Conservation (phyloP, 306 rosid genomes). For the Dalbergia cultrata region DNA sequence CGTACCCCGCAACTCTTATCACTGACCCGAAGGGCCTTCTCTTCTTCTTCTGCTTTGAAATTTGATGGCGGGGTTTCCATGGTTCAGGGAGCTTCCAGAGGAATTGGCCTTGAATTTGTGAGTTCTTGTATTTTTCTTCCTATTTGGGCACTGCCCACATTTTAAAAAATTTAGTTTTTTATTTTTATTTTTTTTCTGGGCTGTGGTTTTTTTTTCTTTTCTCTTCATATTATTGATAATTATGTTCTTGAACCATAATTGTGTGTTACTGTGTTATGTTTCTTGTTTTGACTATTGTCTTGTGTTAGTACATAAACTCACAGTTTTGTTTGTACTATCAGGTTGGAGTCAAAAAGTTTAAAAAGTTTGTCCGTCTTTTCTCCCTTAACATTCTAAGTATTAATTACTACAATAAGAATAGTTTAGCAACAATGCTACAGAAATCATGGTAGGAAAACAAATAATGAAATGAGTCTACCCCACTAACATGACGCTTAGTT, state of each 20-base stretch:
- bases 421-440: neutral
- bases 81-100: constrained; percentile 75
- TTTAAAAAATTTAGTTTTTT: constrained; percentile 15
- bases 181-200: constrained; percentile 1
- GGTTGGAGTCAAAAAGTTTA: neutral
- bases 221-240: neutral
- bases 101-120: constrained; percentile 69
- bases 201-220: neutral
- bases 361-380: neutral
- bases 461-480: no score
- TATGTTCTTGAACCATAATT: neutral
- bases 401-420: neutral
- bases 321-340: neutral
- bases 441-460: no score
- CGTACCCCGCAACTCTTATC: constrained; percentile 39
- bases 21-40: constrained; percentile 45
- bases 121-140: constrained; percentile 24
- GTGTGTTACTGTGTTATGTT: neutral
- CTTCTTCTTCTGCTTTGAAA: constrained; percentile 38
- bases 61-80: constrained; percentile 54
- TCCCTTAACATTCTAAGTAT: neutral
- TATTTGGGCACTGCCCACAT: constrained; percentile 6
- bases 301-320: neutral
- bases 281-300: neutral
- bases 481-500: no score